Conservation (phyloP, 495 filamentous ascomycete genomes). For the Podospora bellae-mahoneyi region DNA sequence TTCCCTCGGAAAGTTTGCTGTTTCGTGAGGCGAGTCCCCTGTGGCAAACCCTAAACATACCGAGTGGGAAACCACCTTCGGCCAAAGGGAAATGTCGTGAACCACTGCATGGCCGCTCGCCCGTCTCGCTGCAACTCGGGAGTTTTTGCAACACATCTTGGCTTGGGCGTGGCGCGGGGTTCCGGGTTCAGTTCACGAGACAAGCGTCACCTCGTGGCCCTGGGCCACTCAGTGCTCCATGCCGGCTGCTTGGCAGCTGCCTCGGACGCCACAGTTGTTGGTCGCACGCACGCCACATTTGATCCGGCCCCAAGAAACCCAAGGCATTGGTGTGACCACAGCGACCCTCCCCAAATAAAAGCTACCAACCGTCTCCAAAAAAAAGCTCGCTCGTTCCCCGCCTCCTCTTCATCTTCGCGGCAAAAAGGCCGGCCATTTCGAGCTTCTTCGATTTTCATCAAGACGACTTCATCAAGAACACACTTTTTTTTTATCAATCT, state of each 20-base stretch:
- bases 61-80: not conserved
- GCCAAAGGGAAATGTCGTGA: not conserved
- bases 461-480: not conserved
- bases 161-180: not conserved
- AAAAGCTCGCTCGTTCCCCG: not conserved
- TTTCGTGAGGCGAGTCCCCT: not conserved
- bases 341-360: not conserved
- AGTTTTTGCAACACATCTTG: not conserved
- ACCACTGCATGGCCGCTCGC: not conserved
- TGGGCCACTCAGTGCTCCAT: not conserved
- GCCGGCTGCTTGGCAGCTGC: not conserved
- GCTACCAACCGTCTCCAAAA: not conserved
- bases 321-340: not conserved
- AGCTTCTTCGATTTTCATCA: not conserved
- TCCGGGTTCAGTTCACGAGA: not conserved
- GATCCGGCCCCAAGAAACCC: not conserved
- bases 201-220: too few relatives aligned
- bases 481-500: conserved; percentile 11
- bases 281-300: not conserved
- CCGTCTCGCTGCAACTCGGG: not conserved
- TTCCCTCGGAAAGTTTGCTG: not conserved
- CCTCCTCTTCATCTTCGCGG: not conserved
- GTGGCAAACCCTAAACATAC: not conserved
- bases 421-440: not conserved
- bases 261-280: not conserved